Conservation (phyloP, 2,329 filamentous ascomycete species). For the Claviceps purpurea region DNA sequence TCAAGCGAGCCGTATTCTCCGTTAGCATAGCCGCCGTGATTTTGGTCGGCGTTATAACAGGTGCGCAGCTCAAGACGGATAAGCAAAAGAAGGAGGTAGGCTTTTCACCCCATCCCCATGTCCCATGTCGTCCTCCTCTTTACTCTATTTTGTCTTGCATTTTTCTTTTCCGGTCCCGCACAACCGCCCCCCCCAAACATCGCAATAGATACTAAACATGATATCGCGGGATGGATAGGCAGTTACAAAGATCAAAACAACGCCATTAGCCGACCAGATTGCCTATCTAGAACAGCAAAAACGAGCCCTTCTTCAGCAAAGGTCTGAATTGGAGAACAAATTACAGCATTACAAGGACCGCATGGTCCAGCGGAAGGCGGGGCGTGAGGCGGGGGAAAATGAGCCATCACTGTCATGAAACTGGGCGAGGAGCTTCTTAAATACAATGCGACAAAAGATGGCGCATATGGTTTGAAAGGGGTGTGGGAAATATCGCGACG, state of each 20-base stretch:
- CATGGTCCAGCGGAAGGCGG: slow-evolving; percentile 22
- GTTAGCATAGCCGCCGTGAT: slow-evolving; percentile 32
- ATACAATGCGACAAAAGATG: neutral
- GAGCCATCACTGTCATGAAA: too few species aligned
- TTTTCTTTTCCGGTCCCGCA: neutral
- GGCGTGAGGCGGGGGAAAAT: too few species aligned
- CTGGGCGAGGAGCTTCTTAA: too few species aligned
- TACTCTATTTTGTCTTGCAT: too few species aligned
- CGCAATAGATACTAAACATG: neutral
- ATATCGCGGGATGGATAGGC: slow-evolving; percentile 11
- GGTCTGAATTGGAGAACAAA: slow-evolving; percentile 27
- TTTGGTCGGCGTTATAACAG: slow-evolving; percentile 33
- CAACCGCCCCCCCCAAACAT: too few species aligned
- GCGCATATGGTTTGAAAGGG: slow-evolving; percentile 9
- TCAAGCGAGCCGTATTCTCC: slow-evolving; percentile 25
- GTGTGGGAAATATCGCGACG: neutral
- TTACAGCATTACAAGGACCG: slow-evolving; percentile 25
- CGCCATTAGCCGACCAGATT: slow-evolving; percentile 30
- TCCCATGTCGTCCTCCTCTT: neutral
- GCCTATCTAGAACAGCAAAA: slow-evolving; percentile 29
- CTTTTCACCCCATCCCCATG: neutral
- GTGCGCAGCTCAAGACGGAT: slow-evolving; percentile 35
- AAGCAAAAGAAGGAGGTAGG: slow-evolving; percentile 30
- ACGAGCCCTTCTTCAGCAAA: slow-evolving; percentile 24
- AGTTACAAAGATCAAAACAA: slow-evolving; percentile 24